Evolutionary conservation across 768 basidiomycete species (phyloP), one percentile per base, ranked within the genome.

Genomic region (Fibroporia radiculosa): DNA sequence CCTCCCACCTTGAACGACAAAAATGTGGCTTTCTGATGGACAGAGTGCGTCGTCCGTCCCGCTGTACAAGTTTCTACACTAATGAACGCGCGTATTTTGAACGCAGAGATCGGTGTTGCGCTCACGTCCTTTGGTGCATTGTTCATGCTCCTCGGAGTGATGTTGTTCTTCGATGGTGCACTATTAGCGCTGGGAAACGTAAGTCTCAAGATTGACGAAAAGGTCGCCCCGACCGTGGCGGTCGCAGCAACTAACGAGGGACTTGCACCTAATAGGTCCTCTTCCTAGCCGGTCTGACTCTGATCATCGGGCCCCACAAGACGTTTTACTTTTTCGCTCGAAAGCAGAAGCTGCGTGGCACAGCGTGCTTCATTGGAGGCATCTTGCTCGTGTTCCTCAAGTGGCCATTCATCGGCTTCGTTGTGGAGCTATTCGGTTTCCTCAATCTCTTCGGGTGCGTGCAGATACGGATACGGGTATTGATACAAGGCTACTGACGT

Each of bases 241-340:
- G n/a, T n/a, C n/a, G n/a, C n/a, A n/a, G n/a, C n/a, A n/a, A 33
- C 31, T 4, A 14, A 26, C 22, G 25, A 20, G n/a, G 13, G 33
- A 13, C 28, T n/a, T 2, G n/a, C n/a, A n/a, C n/a, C n/a, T n/a
- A n/a, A n/a, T 47, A n/a, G 56, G 96, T 98, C 56, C 78, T 98
- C 51, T 99, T 99, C 72, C 64, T 99, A 31, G 82, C 86, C 2
- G 96, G 96, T 39, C 74, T 99, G 45, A 95, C 93, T 6, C 75
- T 98, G 50, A 95, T 98, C 68, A 98, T 99, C 53, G 96, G 92
- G 4, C 92, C 93, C 6, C 82, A 87, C 52, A 98, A 97, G 70
- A 96, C 93, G 16, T 93, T 96, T 68, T 90, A 91, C 66, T 98
- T 99, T 71, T 98, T 99, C 66, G 87, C 93, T 25, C 80, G 96